A percentile compares a stretch with the other conserved stretches of the same genome.
These are phyloP conservation scores for Knoxdaviesia capensis DNA, from an alignment of 2,329 filamentous ascomycete genomes.

Conservation along the genomic window DNA sequence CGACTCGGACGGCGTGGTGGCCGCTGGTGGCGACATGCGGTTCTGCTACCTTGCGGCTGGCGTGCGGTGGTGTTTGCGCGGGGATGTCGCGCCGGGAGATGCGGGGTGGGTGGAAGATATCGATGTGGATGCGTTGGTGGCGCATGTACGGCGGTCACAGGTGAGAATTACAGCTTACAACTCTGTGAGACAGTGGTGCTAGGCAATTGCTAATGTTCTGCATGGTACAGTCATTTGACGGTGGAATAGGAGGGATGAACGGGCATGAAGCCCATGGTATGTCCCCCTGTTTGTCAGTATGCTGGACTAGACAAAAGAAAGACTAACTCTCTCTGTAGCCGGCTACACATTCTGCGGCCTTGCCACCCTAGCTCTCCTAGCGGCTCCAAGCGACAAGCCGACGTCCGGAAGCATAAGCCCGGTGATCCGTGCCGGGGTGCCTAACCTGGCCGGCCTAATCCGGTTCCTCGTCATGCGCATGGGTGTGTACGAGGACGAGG, in stretches of 20 bases:
- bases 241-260: conserved; percentile 60
- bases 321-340: conserved; percentile 25
- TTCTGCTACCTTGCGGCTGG: conserved; percentile 73
- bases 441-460: conserved; percentile 13
- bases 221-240: conserved; percentile 52
- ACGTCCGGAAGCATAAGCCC: conserved; percentile 1
- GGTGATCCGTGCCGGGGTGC: conserved; percentile 13
- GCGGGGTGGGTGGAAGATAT: conserved; percentile 48
- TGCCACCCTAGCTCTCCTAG: conserved; percentile 56
- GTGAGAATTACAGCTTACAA: conserved; percentile 10
- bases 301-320: neutral
- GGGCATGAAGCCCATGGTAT: conserved; percentile 68
- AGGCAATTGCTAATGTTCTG: neutral
- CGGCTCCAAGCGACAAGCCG: conserved; percentile 13
- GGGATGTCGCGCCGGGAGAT: conserved; percentile 27
- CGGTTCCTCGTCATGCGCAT: conserved; percentile 39
- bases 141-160: conserved; percentile 49
- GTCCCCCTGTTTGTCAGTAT: conserved; percentile 6
- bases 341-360: conserved; percentile 86
- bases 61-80: conserved; percentile 65
- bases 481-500: too few species aligned
- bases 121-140: conserved; percentile 46
- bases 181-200: too few species aligned
- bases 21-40: conserved; percentile 66
- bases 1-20: conserved; percentile 33